A percentile compares a stretch with the other conserved stretches of the same genome.
phyloP scores from a whole-genome alignment of 768 basidiomycete genomes.

The Suillus subluteus region DNA sequence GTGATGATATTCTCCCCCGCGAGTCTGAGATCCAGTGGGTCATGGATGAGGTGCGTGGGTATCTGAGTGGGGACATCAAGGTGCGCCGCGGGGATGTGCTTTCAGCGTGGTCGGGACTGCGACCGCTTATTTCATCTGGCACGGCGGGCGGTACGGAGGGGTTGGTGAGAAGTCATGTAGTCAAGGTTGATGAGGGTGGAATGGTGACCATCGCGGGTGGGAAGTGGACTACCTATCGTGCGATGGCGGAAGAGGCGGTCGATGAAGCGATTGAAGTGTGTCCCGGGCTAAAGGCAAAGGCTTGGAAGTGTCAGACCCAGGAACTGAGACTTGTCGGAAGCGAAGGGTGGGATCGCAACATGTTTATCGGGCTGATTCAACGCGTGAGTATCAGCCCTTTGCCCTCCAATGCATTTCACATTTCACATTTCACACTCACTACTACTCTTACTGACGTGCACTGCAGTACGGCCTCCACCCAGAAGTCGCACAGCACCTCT shows the following conservation, averaged over 20 bases:
- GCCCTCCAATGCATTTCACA: neutral
- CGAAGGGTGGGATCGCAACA: constrained; percentile 92
- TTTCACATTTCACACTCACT: neutral
- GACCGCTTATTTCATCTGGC: constrained; percentile 89
- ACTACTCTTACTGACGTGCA: constrained; percentile 1
- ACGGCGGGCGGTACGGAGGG: constrained; percentile 82
- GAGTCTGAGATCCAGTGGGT: constrained; percentile 99
- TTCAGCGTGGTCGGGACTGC: constrained; percentile 91
- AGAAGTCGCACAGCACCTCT: constrained; percentile 90
- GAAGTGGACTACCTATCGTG: constrained; percentile 98
- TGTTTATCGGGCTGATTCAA: constrained; percentile 97
- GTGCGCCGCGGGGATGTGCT: constrained; percentile 94
- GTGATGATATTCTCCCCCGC: constrained; percentile 71
- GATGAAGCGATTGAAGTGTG: constrained; percentile 85
- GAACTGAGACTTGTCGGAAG: constrained; percentile 84
- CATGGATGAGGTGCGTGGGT: constrained; percentile 87
- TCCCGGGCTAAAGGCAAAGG: constrained; percentile 53
- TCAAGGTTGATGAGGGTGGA: constrained; percentile 78
- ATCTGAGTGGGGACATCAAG: constrained; percentile 90
- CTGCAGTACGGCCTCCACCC: constrained; percentile 84
- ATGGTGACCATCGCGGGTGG: constrained; percentile 95
- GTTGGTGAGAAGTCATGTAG: constrained; percentile 92
- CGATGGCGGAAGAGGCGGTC: constrained; percentile 95
- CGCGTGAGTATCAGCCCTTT: constrained; percentile 51
- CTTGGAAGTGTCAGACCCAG: constrained; percentile 76